Evolutionary conservation across 2,329 filamentous ascomycete genomes (phyloP).

Genomic region (Achaetomium macrosporum): DNA sequence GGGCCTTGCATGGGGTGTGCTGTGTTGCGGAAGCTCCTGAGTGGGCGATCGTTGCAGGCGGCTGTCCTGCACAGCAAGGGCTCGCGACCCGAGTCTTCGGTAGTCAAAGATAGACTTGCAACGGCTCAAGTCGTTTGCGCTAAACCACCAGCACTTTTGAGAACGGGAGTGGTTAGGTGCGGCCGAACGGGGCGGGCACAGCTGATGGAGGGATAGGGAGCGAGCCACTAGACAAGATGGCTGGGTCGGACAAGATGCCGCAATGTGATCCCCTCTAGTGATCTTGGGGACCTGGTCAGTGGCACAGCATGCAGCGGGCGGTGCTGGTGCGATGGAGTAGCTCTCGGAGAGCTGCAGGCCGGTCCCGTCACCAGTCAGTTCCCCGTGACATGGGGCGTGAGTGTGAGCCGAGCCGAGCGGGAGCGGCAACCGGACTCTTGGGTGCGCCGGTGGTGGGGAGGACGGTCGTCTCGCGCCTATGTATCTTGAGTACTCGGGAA

Average conservation of each 20-base stretch:
- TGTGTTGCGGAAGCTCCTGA: not conserved
- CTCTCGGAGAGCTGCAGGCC: constrained; percentile 41
- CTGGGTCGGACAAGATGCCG: constrained; percentile 46
- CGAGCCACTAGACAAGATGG: constrained; percentile 25
- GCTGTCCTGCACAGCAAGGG: constrained; percentile 5
- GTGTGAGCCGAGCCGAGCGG: constrained; percentile 9
- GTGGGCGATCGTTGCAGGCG: not conserved
- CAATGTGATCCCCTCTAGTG: constrained; percentile 42
- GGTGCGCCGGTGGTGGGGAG: constrained; percentile 3
- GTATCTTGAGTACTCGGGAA: constrained; percentile 9
- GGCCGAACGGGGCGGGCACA: constrained; percentile 14
- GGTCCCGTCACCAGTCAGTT: constrained; percentile 20
- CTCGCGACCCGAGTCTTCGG: not conserved
- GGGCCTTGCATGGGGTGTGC: not conserved
- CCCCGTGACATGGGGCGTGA: constrained; percentile 14
- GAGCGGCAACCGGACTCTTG: constrained; percentile 11
- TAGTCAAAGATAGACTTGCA: constrained; percentile 6
- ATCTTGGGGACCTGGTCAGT: constrained; percentile 38
- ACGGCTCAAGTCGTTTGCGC: constrained; percentile 5
- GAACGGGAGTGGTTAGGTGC: constrained; percentile 9
- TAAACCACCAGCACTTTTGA: constrained; percentile 13
- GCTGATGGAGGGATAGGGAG: constrained; percentile 8
- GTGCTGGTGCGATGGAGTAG: constrained; percentile 33
- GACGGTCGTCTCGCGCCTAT: constrained; percentile 11
- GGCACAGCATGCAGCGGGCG: constrained; percentile 44